Percentiles rank a stretch among this genome's conserved stretches.
phyloP scores from a whole-genome alignment of 148 eudicot species.

The Chenopodium formosanum region DNA sequence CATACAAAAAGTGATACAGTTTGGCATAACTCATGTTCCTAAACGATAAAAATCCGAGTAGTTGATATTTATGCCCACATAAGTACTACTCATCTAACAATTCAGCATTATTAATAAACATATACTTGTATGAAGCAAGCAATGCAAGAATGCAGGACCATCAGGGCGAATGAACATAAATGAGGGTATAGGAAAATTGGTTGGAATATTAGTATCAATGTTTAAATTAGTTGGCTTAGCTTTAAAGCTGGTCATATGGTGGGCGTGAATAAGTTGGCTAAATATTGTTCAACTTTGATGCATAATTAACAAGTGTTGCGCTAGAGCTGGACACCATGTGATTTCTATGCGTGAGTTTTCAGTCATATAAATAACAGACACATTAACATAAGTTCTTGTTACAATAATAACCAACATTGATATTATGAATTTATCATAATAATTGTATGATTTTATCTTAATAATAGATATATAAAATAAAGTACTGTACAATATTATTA shows the following conservation, averaged over 20 bases:
- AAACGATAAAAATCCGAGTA: not conserved
- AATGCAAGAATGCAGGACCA: not conserved
- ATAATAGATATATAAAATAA: no score
- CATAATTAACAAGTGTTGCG: not conserved
- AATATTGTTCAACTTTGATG: not conserved
- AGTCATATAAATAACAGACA: not conserved
- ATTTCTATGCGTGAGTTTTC: slow-evolving; percentile 16
- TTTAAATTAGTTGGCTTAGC: slow-evolving; percentile 16
- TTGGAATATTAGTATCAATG: not conserved
- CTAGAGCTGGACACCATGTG: slow-evolving; percentile 10
- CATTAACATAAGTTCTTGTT: not conserved
- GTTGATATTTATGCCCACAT: not conserved
- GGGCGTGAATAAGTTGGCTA: slow-evolving; percentile 9
- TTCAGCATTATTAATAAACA: not conserved
- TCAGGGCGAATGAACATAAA: no score
- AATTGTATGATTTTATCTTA: no score
- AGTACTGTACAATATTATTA: no score
- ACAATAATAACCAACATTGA: not conserved
- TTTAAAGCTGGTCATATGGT: slow-evolving; percentile 27
- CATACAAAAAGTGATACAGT: not conserved
- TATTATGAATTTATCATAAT: no score
- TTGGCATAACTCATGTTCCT: not conserved
- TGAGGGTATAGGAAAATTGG: no score
- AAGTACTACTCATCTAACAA: not conserved
- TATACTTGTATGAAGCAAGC: not conserved